phyloP scores from a whole-genome alignment of 208 protist species.

The Tritrichomonas foetus region DNA sequence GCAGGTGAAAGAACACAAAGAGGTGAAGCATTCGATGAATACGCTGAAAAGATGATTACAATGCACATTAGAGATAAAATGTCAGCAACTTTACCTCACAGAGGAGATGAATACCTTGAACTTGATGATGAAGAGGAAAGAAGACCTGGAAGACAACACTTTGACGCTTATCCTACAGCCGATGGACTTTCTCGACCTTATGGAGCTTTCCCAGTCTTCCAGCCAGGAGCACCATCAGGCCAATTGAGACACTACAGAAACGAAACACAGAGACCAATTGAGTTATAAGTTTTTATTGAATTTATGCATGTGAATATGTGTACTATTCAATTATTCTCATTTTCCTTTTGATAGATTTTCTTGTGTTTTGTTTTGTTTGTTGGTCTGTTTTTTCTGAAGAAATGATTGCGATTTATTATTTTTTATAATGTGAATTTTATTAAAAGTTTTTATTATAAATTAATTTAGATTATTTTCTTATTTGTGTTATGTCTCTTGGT shows the following conservation, averaged over 20 bases:
- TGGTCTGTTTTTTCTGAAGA: neutral
- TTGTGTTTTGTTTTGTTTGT: neutral
- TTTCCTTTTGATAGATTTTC: neutral
- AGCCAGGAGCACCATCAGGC: neutral
- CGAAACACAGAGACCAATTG: slow-evolving; percentile 10
- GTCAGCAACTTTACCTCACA: too few species aligned
- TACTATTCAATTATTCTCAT: neutral
- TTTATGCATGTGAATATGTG: neutral
- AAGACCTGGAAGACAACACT: neutral
- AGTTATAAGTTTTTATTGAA: slow-evolving; percentile 15
- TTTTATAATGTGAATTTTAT: neutral
- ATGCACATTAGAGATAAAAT: neutral
- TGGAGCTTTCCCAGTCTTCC: slow-evolving; percentile 12
- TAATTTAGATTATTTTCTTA: neutral
- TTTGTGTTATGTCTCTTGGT: neutral
- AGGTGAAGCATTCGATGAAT: slow-evolving; percentile 28
- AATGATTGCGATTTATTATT: neutral
- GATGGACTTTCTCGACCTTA: slow-evolving; percentile 21
- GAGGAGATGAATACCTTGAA: neutral
- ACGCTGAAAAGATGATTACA: slow-evolving; percentile 14
- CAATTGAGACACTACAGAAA: slow-evolving; percentile 18
- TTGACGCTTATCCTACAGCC: slow-evolving; percentile 10
- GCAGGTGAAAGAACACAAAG: neutral
- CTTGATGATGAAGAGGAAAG: neutral
- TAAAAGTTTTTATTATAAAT: neutral